Evolutionary conservation across 345 rosid species (phyloP), one percentile per base, ranked within the genome.

Genomic region (Balakata baccata): DNA sequence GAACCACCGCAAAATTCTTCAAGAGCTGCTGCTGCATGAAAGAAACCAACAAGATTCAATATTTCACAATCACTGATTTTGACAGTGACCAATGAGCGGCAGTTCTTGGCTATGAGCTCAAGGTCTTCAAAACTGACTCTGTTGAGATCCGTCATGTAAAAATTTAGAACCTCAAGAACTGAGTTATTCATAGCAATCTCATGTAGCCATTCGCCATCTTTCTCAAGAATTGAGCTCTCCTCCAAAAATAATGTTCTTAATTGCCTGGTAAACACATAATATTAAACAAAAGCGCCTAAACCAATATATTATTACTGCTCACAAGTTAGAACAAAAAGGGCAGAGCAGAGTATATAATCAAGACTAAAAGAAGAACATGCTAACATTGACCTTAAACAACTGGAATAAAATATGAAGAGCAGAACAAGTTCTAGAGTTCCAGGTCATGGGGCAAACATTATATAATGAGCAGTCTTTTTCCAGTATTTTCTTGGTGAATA

Each of bases 1-100:
- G 85, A 82, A 74, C 94, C 99, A 54, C 99, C 99, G 54, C 94
- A 90, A 79, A 95, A 92, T 68, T 95, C 99, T 81, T 95, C 94
- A 63, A 95, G 84, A 59, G 74, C 75, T 63, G 79, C 34, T 14
- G 98, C 99, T 80, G 84, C 74, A 16, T 57, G 89, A 66, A 95
- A 89, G 85, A 93, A 93, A 25, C 86, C 85, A 72, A 71, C 79
- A 66, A 95, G 96, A 51, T 91, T 82, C 80, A 87, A 73, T 64
- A 92, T 80, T 86, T 95, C 99, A 69, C 83, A 81, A 66, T 91
- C 94, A 39, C 89, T 91, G 34, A 90, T 81, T 77, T 93, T 95
- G 74, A 93, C 83, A 60, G 98, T 93, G 34, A 75, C 78, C 74
- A 96, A 87, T 56, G 83, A 75, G 13, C 68, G 86, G 75, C 98